A percentile compares a stretch with the other conserved stretches of the same genome.
These are phyloP conservation scores for Lactarius trivialis DNA, from an alignment of 768 basidiomycete genomes.

Conservation along the genomic window DNA sequence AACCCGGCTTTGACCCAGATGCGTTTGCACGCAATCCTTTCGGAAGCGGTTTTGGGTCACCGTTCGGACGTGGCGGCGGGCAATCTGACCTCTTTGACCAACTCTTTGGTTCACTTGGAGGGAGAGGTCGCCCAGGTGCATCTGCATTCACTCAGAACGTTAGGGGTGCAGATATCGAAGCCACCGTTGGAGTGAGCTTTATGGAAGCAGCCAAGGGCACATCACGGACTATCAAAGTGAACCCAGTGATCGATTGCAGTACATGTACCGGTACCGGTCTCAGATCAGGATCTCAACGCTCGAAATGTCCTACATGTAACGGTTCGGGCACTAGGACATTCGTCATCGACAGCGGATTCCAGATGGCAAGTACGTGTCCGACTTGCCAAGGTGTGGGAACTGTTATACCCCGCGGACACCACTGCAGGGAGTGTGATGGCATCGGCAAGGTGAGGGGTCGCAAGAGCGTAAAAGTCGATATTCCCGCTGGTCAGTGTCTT, in stretches of 20 bases:
- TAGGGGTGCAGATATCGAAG: conserved; percentile 79
- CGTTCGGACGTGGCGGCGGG: conserved; percentile 46
- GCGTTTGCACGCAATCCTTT: conserved; percentile 44
- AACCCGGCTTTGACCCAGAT: conserved; percentile 90
- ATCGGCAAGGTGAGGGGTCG: conserved; percentile 80
- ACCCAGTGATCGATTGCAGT: conserved; percentile 75
- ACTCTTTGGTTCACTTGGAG: conserved; percentile 70
- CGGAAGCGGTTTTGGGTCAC: conserved; percentile 40
- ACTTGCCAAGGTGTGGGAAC: conserved; percentile 78
- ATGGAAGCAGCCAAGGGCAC: conserved; percentile 94
- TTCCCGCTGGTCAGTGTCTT: conserved; percentile 68
- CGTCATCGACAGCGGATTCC: conserved; percentile 89
- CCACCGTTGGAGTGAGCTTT: conserved; percentile 69
- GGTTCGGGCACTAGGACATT: conserved; percentile 87
- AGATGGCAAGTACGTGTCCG: conserved; percentile 89
- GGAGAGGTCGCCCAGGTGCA: conserved; percentile 37
- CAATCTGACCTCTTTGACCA: conserved; percentile 73
- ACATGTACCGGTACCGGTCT: conserved; percentile 84
- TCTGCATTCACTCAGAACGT: conserved; percentile 38
- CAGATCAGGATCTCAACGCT: conserved; percentile 77
- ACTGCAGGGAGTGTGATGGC: conserved; percentile 78
- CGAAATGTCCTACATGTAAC: conserved; percentile 71
- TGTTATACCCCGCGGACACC: conserved; percentile 66
- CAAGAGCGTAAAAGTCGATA: conserved; percentile 70
- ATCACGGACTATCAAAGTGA: conserved; percentile 64